Evolutionary conservation across 768 basidiomycete genomes (phyloP), one percentile per base, ranked within the genome.

Genomic region (Leucocoprinus leucothites): DNA sequence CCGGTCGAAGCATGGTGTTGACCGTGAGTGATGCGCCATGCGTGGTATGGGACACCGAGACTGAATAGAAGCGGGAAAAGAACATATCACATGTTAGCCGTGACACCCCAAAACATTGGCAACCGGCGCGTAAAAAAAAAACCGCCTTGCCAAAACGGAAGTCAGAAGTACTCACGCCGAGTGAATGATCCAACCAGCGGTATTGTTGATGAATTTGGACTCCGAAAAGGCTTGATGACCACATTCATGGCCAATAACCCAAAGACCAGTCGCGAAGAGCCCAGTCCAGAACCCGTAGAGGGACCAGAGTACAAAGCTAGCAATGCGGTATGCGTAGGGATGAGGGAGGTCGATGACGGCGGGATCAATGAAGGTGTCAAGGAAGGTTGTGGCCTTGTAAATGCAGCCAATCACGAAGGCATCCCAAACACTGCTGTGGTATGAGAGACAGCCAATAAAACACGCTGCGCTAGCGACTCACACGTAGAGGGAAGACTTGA

Each of bases 211-310:
- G 26, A 76, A 68, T 76, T 95, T 96, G 51, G 87, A 94, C 61
- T 94, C 86, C 1, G 94, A 98, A 78, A 93, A 99, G 0, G 91
- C 90, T 69, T 96, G 94, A 70, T 99, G 96, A 26, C 96, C 96
- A 63, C 92, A 94, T 72, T 98, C 94, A 66, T 96, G 94, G 44
- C 87, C 94, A 57, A 96, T 76, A 60, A 94, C 88, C 96, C 96
- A 98, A 49, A 98, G 75, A 57, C 96, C 96, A 18, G 95, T 98
- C 3, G 79, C 87, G 57, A 94, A 89, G 26, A 96, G 82, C 52
- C 96, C 94, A 4, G 86, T 73, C 66, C 80, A 82, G 73, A 96
- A 89, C 26, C 85, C 79, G 70, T 96, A 96, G 41, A 90, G 60
- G 2, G 87, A 76, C 92, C 92, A 95, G 28, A 94, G 63, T 0